phyloP scores from a whole-genome alignment of 2,329 filamentous ascomycete species.

The Kalaharituber pfeilii region DNA sequence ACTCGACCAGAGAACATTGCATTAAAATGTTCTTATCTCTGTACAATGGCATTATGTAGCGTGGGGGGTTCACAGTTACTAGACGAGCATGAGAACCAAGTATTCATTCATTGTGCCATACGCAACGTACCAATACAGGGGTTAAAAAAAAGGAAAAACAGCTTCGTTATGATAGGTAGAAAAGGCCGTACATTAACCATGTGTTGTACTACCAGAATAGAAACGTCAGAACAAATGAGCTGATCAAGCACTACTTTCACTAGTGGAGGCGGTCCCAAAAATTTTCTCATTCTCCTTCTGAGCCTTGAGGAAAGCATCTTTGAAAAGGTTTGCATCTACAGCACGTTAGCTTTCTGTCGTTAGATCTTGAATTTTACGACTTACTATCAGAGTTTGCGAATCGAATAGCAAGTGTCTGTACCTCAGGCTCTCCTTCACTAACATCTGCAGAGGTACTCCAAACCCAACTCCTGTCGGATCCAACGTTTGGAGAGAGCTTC shows the following conservation, averaged over 20 bases:
- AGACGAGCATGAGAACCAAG: not conserved
- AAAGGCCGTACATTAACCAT: not conserved
- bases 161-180: not conserved
- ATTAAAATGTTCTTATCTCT: too few species aligned
- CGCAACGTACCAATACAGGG: not conserved
- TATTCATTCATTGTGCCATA: not conserved
- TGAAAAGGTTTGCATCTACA: constrained; percentile 86
- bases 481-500: constrained; percentile 96
- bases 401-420: constrained; percentile 85
- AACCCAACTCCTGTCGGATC: constrained; percentile 96
- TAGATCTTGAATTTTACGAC: constrained; percentile 26
- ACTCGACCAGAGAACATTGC: too few species aligned
- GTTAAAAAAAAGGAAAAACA: not conserved
- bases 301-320: constrained; percentile 91
- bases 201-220: too few species aligned
- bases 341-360: constrained; percentile 9
- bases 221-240: too few species aligned
- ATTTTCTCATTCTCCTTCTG: constrained; percentile 89
- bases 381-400: constrained; percentile 95
- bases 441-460: constrained; percentile 98
- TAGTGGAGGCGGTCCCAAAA: constrained; percentile 36
- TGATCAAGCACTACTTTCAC: not conserved
- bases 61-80: too few species aligned
- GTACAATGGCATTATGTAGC: too few species aligned
- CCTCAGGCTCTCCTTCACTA: constrained; percentile 93